A percentile compares a stretch with the other conserved stretches of the same genome.
Evolutionary conservation across 2,329 filamentous ascomycete species (phyloP).

Genomic region (Lachnellula arida): DNA sequence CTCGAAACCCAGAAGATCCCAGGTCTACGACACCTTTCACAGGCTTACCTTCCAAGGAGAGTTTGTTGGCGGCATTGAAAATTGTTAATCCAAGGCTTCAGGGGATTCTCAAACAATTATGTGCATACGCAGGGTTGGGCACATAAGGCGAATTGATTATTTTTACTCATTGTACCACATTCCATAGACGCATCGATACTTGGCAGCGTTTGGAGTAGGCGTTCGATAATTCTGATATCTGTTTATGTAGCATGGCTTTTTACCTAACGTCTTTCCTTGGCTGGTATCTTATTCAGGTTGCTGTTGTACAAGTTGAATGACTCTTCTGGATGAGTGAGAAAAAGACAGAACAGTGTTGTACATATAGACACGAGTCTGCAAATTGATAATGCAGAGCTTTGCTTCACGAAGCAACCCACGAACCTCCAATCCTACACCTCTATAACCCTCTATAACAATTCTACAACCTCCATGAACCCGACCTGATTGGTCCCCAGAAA

Average conservation of each 20-base stretch:
- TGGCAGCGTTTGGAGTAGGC: slow-evolving; percentile 29
- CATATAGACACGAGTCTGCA: slow-evolving; percentile 23
- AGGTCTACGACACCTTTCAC: slow-evolving; percentile 50
- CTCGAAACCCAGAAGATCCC: slow-evolving; percentile 50
- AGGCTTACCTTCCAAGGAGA: slow-evolving; percentile 62
- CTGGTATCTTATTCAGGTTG: slow-evolving; percentile 7
- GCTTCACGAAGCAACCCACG: slow-evolving; percentile 13
- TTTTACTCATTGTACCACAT: slow-evolving; percentile 26
- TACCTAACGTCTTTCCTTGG: slow-evolving; percentile 13
- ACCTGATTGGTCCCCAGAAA: slow-evolving; percentile 38
- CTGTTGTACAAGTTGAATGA: slow-evolving; percentile 24
- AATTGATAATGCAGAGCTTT: slow-evolving; percentile 14
- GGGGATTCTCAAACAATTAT: slow-evolving; percentile 64
- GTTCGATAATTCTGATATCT: slow-evolving; percentile 20
- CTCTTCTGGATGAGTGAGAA: slow-evolving; percentile 11
- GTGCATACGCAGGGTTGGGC: slow-evolving; percentile 55
- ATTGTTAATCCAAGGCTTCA: slow-evolving; percentile 59
- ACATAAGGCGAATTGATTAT: slow-evolving; percentile 29
- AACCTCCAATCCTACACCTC: background rate
- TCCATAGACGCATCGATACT: slow-evolving; percentile 30
- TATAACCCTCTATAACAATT: background rate
- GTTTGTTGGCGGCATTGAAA: slow-evolving; percentile 61
- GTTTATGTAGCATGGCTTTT: slow-evolving; percentile 20
- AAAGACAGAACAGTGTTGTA: slow-evolving; percentile 17
- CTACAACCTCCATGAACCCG: slow-evolving; percentile 1